Conservation (phyloP, 768 basidiomycete species). For the Podaxis rugospora region DNA sequence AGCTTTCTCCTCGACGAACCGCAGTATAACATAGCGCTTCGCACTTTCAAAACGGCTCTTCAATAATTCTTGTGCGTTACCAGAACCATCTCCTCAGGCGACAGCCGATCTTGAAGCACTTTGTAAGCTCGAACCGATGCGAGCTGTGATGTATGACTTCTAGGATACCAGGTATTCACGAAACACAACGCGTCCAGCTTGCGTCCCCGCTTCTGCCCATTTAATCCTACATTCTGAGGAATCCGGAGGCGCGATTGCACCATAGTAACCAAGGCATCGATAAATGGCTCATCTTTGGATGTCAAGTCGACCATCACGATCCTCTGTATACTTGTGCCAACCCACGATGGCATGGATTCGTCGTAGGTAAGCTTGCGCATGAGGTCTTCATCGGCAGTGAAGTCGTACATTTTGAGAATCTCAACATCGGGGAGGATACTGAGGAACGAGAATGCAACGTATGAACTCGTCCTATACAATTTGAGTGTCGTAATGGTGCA, state of each 20-base stretch:
- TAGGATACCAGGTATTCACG: not conserved
- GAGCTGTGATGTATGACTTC: too few relatives aligned
- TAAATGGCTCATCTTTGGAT: not conserved
- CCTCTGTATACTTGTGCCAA: not conserved
- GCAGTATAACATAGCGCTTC: not conserved
- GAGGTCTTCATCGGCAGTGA: not conserved
- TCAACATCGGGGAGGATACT: not conserved
- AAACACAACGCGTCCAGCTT: not conserved
- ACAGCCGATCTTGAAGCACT: not conserved
- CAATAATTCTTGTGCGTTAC: not conserved
- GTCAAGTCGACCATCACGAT: not conserved
- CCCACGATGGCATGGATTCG: not conserved
- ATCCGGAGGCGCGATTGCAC: slow-evolving; percentile 1
- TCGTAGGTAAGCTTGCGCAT: not conserved
- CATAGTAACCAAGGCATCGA: not conserved
- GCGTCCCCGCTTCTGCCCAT: not conserved
- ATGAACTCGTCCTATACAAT: not conserved
- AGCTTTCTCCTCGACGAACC: too few relatives aligned
- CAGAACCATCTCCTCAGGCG: not conserved
- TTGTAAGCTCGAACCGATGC: not conserved
- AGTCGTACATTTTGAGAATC: not conserved
- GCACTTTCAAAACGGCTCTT: not conserved
- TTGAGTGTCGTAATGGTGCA: not conserved
- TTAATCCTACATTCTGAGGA: not conserved
- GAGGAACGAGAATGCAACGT: not conserved